Evolutionary conservation across 169 alveolate genomes (phyloP), one percentile per base, ranked within the genome.

Genomic region (Plasmodium billcollinsi): DNA sequence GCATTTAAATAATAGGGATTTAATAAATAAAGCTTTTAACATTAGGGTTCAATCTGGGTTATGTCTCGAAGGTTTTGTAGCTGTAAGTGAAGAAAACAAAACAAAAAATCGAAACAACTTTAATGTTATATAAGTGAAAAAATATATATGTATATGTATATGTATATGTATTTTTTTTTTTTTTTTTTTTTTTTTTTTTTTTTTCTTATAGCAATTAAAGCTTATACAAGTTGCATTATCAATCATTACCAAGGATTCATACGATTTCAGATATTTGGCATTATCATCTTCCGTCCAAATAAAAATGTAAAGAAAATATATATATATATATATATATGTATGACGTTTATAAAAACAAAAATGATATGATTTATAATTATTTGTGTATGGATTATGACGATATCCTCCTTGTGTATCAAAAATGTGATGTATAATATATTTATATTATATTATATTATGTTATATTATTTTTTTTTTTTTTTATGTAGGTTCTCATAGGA

Each of bases 131-230:
- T 20, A 45, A 63, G 76, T 21, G 14, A 24, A 21, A 65, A n/a
- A 21, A 26, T 50, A 20, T 56, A 21, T 39, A 69, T 74, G 12
- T 12, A 72, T 56, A 52, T 18, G 39, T 29, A 12, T 65, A 20
- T 83, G 29, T 11, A 33, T 8, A 29, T 18, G 2, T 4, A 14
- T 26, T n/a, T 21, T 29, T 20, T 39, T 2, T 52, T 52, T 52
- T 20, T 33, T 6, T 20, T 26, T 52, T 52, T 20, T 39, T 2
- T 20, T 26, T 59, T 33, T 49, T 33, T 47, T 24, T 69, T 14
- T 26, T 24, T 14, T 39, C n/a, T 33, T 78, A 50, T 92, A 92
- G 95, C 95, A 92, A 88, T 58, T 92, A 71, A 88, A 92, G 21
- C 63, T 80, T 20, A 88, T 92, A 15, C 88, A 76, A 58, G 91